Conservation (phyloP, 1,284 basidiomycete genomes). For the Rhodotorula sp. region DNA sequence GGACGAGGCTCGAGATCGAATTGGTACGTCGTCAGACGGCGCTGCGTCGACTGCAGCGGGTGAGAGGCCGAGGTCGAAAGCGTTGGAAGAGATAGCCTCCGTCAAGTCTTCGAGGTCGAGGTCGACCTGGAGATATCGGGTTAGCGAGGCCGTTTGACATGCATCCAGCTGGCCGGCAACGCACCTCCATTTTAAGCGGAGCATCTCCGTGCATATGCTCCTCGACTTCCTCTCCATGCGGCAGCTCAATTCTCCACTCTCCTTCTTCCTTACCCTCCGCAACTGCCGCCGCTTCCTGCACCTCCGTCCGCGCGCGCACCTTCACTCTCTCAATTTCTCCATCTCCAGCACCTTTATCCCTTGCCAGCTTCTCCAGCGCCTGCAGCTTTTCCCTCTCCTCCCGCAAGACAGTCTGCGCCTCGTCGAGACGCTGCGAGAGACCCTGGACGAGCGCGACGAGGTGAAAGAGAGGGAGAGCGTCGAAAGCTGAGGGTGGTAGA, state of each 20-base stretch:
- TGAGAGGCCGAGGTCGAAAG: conserved; percentile 26
- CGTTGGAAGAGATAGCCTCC: conserved; percentile 38
- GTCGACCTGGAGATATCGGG: conserved; percentile 13
- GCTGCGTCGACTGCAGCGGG: background rate
- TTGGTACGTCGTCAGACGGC: background rate
- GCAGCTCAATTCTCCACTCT: conserved; percentile 28
- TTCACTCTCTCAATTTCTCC: conserved; percentile 32
- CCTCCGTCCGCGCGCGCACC: conserved; percentile 17
- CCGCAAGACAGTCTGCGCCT: background rate
- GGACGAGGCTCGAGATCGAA: background rate
- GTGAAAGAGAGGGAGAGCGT: conserved; percentile 11
- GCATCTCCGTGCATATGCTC: background rate
- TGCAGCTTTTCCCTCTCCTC: conserved; percentile 7
- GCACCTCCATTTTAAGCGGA: conserved; percentile 1
- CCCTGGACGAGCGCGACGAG: conserved; percentile 29
- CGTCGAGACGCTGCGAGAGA: conserved; percentile 18
- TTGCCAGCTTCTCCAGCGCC: conserved; percentile 24
- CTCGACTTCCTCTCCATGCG: background rate
- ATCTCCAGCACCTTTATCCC: conserved; percentile 7
- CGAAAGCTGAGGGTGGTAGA: background rate
- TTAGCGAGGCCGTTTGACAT: no score
- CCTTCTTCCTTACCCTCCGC: background rate
- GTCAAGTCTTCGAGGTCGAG: conserved; percentile 37
- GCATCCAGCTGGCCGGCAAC: background rate
- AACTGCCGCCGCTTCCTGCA: background rate